Evolutionary conservation across 2,329 filamentous ascomycete genomes (phyloP).

Genomic region (Pyrenophora seminiperda): DNA sequence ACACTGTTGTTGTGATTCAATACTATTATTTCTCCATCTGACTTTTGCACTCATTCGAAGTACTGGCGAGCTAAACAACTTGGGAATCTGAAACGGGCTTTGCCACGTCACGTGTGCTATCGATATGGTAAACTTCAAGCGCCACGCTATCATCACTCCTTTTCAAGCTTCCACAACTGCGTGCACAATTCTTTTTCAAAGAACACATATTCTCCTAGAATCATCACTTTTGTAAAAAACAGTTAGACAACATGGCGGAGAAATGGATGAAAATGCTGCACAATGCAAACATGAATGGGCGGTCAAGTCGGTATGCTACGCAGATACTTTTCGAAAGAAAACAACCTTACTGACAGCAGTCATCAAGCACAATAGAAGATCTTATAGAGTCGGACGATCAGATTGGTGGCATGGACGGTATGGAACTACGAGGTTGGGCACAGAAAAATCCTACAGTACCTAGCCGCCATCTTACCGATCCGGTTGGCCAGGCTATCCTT

Average conservation of each 20-base stretch:
- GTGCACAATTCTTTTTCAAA: neutral
- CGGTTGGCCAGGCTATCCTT: constrained; percentile 15
- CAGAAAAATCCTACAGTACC: constrained; percentile 11
- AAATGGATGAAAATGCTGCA: constrained; percentile 19
- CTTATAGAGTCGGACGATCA: constrained; percentile 15
- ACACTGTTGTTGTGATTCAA: neutral
- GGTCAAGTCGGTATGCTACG: constrained; percentile 7
- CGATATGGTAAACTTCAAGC: constrained; percentile 3
- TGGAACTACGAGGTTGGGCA: constrained; percentile 23
- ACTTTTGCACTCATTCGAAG: neutral
- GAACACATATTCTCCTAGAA: too few species aligned
- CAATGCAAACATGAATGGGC: constrained; percentile 15
- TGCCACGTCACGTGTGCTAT: constrained; percentile 2
- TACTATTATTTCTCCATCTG: neutral
- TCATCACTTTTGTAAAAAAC: too few species aligned
- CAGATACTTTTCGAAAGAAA: neutral
- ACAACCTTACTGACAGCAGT: neutral
- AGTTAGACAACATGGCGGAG: constrained; percentile 14
- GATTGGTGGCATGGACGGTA: constrained; percentile 19
- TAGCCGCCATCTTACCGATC: constrained; percentile 18
- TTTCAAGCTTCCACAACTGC: neutral
- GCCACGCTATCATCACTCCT: constrained; percentile 4
- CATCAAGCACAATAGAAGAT: constrained; percentile 13
- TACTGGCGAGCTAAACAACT: neutral
- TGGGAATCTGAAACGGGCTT: neutral